These are phyloP conservation scores for Zymoseptoria crescenta DNA, from an alignment of 2,329 filamentous ascomycete species.

Conservation along the genomic window DNA sequence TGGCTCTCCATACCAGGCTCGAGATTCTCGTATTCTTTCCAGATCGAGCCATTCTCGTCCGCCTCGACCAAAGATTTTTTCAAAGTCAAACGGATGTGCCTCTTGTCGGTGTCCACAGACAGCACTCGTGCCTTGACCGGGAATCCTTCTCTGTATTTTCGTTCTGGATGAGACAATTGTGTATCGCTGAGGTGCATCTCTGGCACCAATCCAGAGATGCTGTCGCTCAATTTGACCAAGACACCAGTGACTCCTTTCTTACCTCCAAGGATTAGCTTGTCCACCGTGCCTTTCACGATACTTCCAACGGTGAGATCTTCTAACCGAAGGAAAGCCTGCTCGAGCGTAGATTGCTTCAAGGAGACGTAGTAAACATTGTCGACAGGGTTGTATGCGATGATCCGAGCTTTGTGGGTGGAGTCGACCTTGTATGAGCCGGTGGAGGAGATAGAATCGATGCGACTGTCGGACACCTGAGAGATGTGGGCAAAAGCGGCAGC, in stretches of 20 bases:
- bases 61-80: conserved; percentile 95
- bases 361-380: conserved; percentile 83
- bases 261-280: conserved; percentile 74
- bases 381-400: conserved; percentile 78
- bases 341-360: conserved; percentile 70
- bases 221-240: conserved; percentile 75
- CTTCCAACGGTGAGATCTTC: conserved; percentile 81
- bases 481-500: conserved; percentile 74
- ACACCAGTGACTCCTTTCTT: conserved; percentile 72
- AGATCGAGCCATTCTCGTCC: conserved; percentile 57
- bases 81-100: conserved; percentile 75
- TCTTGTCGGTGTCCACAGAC: conserved; percentile 66
- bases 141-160: conserved; percentile 85
- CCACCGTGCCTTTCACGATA: conserved; percentile 72
- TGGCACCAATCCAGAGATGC: conserved; percentile 80
- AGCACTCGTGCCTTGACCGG: conserved; percentile 79
- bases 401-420: conserved; percentile 69
- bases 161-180: conserved; percentile 82
- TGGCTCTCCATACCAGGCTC: conserved; percentile 67
- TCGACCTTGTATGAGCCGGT: conserved; percentile 72
- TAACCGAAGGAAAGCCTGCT: conserved; percentile 82
- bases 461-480: conserved; percentile 81
- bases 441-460: conserved; percentile 71
- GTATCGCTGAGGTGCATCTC: conserved; percentile 85
- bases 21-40: conserved; percentile 70